A percentile compares a stretch with the other conserved stretches of the same genome.
Conservation (phyloP, 225 moss, liverwort and hornwort species). For the Bryoerythrophyllum caledonicum region DNA sequence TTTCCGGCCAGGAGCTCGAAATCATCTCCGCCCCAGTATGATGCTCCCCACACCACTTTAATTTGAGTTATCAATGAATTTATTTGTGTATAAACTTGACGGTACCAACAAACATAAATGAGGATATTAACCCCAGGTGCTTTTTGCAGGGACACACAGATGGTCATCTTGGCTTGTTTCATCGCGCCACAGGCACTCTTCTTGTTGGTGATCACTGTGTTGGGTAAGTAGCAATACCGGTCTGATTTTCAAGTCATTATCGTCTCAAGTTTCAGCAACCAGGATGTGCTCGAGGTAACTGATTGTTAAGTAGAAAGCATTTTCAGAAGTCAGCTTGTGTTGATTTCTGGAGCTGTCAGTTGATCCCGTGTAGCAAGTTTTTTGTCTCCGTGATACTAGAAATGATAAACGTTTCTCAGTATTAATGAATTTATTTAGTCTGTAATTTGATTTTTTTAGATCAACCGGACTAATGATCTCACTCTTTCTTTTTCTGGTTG, state of each 20-base stretch:
- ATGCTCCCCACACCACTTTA: neutral
- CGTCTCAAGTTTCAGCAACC: neutral
- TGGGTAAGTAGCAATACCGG: slow-evolving; percentile 56
- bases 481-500: slow-evolving; percentile 18
- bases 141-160: slow-evolving; percentile 92
- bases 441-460: neutral
- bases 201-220: slow-evolving; percentile 97
- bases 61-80: neutral
- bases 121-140: slow-evolving; percentile 9
- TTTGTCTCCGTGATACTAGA: neutral
- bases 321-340: neutral
- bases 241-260: neutral
- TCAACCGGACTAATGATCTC: neutral
- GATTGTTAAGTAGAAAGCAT: neutral
- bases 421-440: neutral
- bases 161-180: slow-evolving; percentile 92
- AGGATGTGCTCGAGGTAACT: neutral
- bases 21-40: slow-evolving; percentile 81
- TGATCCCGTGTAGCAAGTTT: neutral
- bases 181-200: slow-evolving; percentile 77
- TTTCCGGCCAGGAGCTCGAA: slow-evolving; percentile 89
- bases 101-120: neutral
- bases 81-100: slow-evolving; percentile 2
- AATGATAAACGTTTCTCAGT: neutral
- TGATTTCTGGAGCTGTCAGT: slow-evolving; percentile 6